Evolutionary conservation across 495 filamentous ascomycete genomes (phyloP), one percentile per base, ranked within the genome.

Genomic region (Lophium mytilinum): DNA sequence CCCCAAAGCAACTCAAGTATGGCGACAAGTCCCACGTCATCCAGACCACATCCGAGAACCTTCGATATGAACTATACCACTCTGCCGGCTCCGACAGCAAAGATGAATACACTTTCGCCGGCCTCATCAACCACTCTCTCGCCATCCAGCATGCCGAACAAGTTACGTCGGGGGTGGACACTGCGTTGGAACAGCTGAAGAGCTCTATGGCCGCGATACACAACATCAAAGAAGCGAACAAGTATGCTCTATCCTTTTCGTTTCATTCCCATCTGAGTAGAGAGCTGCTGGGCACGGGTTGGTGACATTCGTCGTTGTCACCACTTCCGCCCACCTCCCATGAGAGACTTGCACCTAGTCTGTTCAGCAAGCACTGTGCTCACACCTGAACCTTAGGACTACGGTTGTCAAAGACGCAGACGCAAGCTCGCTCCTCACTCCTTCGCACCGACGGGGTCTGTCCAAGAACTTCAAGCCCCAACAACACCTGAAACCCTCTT

Each of bases 201-300:
- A 69, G 50, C 47, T 71, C 50, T 40, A 57, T 73, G 60, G 69
- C 70, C 9, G 60, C 63, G 1, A 62, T 68, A 5, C 55, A 66
- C 46, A 62, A 71, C 58, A 58, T 69, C 47, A 73, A 70, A 65
- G 63, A 71, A 56, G 67, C 68, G 36, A 71, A 67, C 17, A 66
- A 69, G 63, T 68, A 66, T 47, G 65, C 48, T 34, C 18, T 6
- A 5, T 8, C 11, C 37, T 41, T 58, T 58, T 37, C 37, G 12
- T 50, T 35, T 17, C 19, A 17, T 46, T 45, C 36, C 18, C 15
- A 7, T 45, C 4, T 1, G 24, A 15, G 34, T 12, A 17, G 18
- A 57, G 33, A 14, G 30, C 10, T 48, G 10, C n/a, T 49, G 33
- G 41, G 34, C 21, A 40, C 15, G 17, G 47, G 55, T 37, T 41